Conservation (phyloP, 371 early-diverging fungal genomes). For the Batkoa obscura region DNA sequence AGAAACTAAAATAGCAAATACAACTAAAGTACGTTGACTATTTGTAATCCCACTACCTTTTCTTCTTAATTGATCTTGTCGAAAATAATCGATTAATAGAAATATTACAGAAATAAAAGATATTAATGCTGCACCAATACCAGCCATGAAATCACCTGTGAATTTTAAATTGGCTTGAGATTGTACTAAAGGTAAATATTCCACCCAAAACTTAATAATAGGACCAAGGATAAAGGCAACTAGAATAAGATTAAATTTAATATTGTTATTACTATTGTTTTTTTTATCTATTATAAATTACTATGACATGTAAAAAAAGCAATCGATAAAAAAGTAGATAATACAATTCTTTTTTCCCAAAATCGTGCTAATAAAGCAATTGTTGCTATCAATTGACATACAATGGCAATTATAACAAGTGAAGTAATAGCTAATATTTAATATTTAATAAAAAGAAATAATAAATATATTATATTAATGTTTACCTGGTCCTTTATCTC, state of each 20-base stretch:
- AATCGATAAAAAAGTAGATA: background rate
- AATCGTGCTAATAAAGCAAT: background rate
- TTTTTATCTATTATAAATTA: background rate
- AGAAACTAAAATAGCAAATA: background rate
- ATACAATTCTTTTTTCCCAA: background rate
- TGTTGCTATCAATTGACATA: background rate
- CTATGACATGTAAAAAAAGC: background rate
- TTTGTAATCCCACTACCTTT: background rate
- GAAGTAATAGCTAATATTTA: background rate
- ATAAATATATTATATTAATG: background rate
- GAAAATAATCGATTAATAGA: conserved; percentile 1
- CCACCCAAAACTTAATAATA: background rate
- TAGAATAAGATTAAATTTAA: background rate
- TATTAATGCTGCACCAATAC: background rate
- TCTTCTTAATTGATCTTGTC: background rate
- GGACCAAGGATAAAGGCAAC: conserved; percentile 1
- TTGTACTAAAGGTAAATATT: too few relatives aligned
- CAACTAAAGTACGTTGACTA: background rate
- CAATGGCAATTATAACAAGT: background rate
- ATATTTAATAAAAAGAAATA: background rate
- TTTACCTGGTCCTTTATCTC: background rate
- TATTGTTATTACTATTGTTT: background rate
- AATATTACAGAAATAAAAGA: background rate
- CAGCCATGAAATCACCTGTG: background rate
- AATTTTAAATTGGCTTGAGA: background rate